Percentiles rank a stretch among this genome's conserved stretches.
Conservation (phyloP, 345 rosid species). For the Raphanus raphanistrum region DNA sequence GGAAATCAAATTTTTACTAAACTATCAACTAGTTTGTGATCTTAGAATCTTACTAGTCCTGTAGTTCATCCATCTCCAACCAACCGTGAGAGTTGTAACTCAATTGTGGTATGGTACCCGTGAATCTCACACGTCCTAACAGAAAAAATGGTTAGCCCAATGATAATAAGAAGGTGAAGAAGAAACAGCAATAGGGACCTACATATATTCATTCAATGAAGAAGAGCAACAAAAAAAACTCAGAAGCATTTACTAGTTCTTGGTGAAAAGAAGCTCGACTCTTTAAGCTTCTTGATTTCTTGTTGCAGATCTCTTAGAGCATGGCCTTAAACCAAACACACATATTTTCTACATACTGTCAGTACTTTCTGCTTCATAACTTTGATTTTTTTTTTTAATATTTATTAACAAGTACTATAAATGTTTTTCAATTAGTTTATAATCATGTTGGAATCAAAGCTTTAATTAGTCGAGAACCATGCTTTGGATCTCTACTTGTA, state of each 20-base stretch:
- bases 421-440: constrained; percentile 4
- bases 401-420: not conserved
- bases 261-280: constrained; percentile 24
- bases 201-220: constrained; percentile 32
- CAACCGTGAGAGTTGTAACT: constrained; percentile 7
- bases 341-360: constrained; percentile 23
- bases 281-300: constrained; percentile 23
- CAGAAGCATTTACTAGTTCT: constrained; percentile 21
- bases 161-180: not conserved
- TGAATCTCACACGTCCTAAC: constrained; percentile 18
- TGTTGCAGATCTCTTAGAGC: constrained; percentile 19
- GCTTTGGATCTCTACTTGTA: constrained; percentile 35
- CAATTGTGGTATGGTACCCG: constrained; percentile 28
- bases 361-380: constrained; percentile 16
- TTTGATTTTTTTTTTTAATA: not conserved
- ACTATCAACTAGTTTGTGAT: not conserved
- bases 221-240: not conserved
- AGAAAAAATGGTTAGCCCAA: constrained; percentile 12
- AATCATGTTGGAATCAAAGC: constrained; percentile 26
- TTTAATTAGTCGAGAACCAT: constrained; percentile 24
- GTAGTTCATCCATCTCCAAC: not conserved
- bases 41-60: not conserved
- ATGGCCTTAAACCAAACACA: constrained; percentile 22
- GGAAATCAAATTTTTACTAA: not conserved
- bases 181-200: constrained; percentile 17